Evolutionary conservation across 805 yeast species (phyloP).

Genomic region (Suhomyces sp.): DNA sequence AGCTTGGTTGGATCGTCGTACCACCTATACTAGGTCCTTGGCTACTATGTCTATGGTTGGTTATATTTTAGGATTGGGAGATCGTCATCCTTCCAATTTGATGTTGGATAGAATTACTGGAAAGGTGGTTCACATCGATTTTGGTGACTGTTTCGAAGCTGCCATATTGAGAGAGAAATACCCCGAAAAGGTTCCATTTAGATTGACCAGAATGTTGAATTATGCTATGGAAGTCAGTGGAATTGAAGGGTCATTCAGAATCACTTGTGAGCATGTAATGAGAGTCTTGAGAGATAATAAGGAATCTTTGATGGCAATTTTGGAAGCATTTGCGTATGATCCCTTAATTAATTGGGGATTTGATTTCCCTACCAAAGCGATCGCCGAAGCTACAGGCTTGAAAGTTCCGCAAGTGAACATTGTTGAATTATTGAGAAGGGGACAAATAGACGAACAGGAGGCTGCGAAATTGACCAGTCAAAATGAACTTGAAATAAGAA

Average conservation of each 20-base stretch:
- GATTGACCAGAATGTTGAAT: slow-evolving; percentile 94
- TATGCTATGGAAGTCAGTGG: slow-evolving; percentile 99
- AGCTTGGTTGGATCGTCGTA: slow-evolving; percentile 96
- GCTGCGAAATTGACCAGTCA: slow-evolving; percentile 68
- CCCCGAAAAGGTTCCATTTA: slow-evolving; percentile 97
- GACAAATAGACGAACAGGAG: slow-evolving; percentile 75
- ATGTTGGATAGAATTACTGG: slow-evolving; percentile 95
- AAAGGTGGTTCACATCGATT: slow-evolving; percentile 94
- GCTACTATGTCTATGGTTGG: slow-evolving; percentile 99
- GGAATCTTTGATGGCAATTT: slow-evolving; percentile 95
- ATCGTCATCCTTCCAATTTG: slow-evolving; percentile 94
- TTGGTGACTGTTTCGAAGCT: slow-evolving; percentile 98
- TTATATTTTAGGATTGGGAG: slow-evolving; percentile 93
- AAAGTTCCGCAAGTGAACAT: slow-evolving; percentile 66
- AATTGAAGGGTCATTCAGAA: slow-evolving; percentile 94
- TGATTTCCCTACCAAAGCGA: slow-evolving; percentile 81
- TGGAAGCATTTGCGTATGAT: slow-evolving; percentile 98
- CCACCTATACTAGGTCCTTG: slow-evolving; percentile 90
- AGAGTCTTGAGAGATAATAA: slow-evolving; percentile 88
- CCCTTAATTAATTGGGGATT: slow-evolving; percentile 99
- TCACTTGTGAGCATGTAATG: slow-evolving; percentile 97
- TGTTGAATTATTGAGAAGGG: slow-evolving; percentile 67
- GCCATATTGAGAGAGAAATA: slow-evolving; percentile 94
- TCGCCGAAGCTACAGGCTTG: slow-evolving; percentile 71
- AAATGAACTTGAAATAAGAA: slow-evolving; percentile 71